phyloP scores from a whole-genome alignment of 139 green algal genomes.

The Edaphochlamys debaryana region DNA sequence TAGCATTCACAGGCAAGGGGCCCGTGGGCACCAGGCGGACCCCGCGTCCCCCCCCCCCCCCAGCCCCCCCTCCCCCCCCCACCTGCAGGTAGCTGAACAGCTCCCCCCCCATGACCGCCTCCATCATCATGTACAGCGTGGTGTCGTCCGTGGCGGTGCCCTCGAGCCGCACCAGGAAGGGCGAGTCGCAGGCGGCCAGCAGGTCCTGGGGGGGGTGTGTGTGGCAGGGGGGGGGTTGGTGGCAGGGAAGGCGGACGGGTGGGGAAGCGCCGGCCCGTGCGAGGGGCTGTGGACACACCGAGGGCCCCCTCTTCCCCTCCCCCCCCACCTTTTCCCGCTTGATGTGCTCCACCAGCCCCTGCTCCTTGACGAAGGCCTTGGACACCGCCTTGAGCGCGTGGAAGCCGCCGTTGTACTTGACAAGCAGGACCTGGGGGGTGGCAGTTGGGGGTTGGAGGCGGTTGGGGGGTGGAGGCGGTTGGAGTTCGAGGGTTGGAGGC shows the following conservation, averaged over 20 bases:
- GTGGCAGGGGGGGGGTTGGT: background rate
- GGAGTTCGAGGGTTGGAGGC: too few species aligned
- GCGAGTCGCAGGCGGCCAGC: constrained; percentile 79
- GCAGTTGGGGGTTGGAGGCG: too few species aligned
- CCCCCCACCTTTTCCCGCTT: constrained; percentile 78
- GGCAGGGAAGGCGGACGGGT: background rate
- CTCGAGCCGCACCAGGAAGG: constrained; percentile 88
- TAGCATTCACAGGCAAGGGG: too few species aligned
- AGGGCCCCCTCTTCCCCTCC: too few species aligned
- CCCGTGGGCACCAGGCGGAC: too few species aligned
- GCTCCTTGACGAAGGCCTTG: constrained; percentile 84
- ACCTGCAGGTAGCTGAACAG: constrained; percentile 93
- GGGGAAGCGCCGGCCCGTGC: background rate
- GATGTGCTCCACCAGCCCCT: constrained; percentile 87
- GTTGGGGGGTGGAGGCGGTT: too few species aligned
- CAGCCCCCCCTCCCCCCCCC: too few species aligned
- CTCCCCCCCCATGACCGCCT: constrained; percentile 91
- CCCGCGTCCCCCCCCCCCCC: too few species aligned
- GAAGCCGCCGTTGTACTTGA: constrained; percentile 60
- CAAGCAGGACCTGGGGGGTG: constrained; percentile 67
- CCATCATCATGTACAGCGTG: constrained; percentile 91
- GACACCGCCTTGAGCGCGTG: constrained; percentile 86
- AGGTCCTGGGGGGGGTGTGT: constrained; percentile 33
- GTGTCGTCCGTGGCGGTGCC: constrained; percentile 73
- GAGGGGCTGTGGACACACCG: too few species aligned